Percentiles rank a stretch among this genome's conserved stretches.
Conservation (phyloP, 768 basidiomycete species). For the Rhizopogon vinicolor region DNA sequence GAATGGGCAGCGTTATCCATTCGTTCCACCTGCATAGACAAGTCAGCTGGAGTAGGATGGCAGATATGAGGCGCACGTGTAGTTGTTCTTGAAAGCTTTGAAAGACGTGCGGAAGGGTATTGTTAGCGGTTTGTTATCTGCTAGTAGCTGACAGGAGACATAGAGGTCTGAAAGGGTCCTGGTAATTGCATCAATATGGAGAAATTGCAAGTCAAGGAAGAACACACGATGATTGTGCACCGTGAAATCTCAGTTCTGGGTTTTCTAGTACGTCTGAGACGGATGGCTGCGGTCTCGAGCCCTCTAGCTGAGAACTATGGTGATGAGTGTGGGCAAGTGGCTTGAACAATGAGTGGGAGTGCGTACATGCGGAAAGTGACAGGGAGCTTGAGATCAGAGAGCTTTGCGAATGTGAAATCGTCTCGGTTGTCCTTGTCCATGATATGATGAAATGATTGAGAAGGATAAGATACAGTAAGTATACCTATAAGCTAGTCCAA, state of each 20-base stretch:
- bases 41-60: background rate
- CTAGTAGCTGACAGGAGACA: constrained; percentile 87
- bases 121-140: constrained; percentile 90
- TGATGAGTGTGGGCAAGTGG: background rate
- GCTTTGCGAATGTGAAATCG: constrained; percentile 90
- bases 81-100: constrained; percentile 84
- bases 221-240: constrained; percentile 69
- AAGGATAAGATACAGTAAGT: too few species aligned
- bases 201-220: constrained; percentile 11
- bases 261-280: constrained; percentile 81
- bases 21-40: constrained; percentile 79
- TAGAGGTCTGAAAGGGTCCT: constrained; percentile 91
- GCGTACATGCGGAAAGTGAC: constrained; percentile 82
- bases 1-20: constrained; percentile 87
- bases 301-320: constrained; percentile 79
- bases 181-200: constrained; percentile 25
- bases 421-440: constrained; percentile 70
- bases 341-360: background rate
- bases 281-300: constrained; percentile 62
- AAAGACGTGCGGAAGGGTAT: constrained; percentile 90
- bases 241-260: constrained; percentile 79
- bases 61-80: constrained; percentile 47
- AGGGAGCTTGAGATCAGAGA: constrained; percentile 83
- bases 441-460: background rate
- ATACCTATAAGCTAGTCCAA: too few species aligned